A percentile compares a stretch with the other conserved stretches of the same genome.
These are phyloP conservation scores for Ceratocystis cubensis DNA, from an alignment of 2,329 filamentous ascomycete species.

Conservation along the genomic window DNA sequence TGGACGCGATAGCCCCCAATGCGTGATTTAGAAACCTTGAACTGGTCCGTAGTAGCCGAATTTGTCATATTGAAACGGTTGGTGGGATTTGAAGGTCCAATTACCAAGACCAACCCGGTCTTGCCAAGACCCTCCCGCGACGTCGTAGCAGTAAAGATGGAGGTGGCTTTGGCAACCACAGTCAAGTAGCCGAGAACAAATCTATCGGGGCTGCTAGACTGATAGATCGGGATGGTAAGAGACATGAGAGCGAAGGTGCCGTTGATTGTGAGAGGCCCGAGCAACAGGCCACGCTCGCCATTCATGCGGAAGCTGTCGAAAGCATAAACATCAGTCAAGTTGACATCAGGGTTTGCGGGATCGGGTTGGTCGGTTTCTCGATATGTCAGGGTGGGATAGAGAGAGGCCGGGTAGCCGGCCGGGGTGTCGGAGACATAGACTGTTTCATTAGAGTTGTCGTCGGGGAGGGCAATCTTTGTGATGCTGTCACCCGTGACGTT, in stretches of 20 bases:
- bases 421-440: constrained; percentile 49
- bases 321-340: constrained; percentile 22
- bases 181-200: constrained; percentile 70
- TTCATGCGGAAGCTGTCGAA: constrained; percentile 42
- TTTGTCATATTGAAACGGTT: constrained; percentile 51
- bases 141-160: constrained; percentile 48
- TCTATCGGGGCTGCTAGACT: constrained; percentile 14
- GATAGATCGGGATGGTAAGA: constrained; percentile 63
- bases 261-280: constrained; percentile 66
- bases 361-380: constrained; percentile 33
- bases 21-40: constrained; percentile 23
- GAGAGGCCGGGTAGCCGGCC: constrained; percentile 54
- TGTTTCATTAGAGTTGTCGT: constrained; percentile 41
- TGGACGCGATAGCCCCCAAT: constrained; percentile 31
- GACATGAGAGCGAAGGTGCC: constrained; percentile 63
- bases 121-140: constrained; percentile 57
- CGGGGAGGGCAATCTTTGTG: constrained; percentile 49
- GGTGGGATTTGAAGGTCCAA: constrained; percentile 53
- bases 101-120: constrained; percentile 56
- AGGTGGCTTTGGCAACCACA: constrained; percentile 54
- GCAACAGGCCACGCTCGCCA: constrained; percentile 47
- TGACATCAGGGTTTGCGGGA: constrained; percentile 31
- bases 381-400: constrained; percentile 74
- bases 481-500: constrained; percentile 46
- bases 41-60: constrained; percentile 35